Conservation (phyloP, 306 rosid genomes). For the Ormosia emarginata region DNA sequence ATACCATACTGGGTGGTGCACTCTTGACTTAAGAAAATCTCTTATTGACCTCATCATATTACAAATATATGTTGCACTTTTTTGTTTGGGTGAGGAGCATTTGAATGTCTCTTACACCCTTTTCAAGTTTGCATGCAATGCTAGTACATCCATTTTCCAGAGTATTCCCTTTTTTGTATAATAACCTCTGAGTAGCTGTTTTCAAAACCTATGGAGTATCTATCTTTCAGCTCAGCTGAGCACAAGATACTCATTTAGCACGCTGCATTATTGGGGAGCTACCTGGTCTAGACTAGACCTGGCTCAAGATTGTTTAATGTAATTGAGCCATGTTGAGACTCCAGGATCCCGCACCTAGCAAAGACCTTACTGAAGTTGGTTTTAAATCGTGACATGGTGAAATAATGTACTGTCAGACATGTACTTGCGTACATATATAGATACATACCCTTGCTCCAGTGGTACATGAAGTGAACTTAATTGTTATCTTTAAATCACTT, state of each 20-base stretch:
- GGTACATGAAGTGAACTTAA: neutral
- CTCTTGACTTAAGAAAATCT: neutral
- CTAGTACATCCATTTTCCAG: neutral
- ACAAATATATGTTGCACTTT: neutral
- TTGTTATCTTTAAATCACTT: neutral
- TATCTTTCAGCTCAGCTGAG: neutral
- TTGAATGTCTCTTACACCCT: neutral
- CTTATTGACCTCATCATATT: neutral
- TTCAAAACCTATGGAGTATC: neutral
- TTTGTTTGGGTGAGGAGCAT: neutral
- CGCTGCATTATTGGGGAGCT: neutral
- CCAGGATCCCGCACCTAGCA: neutral
- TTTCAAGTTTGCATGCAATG: constrained; percentile 1
- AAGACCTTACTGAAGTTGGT: neutral
- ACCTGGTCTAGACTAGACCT: neutral
- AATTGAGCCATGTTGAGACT: neutral
- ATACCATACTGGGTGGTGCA: neutral
- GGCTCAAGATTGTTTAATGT: neutral
- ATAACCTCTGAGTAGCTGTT: neutral
- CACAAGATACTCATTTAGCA: neutral
- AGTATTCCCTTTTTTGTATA: neutral
- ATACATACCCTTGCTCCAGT: neutral
- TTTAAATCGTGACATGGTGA: neutral
- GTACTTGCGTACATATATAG: neutral
- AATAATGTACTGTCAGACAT: neutral